Conservation (phyloP, 1,139 yeast genomes). For the Blastobotrys proliferans region DNA sequence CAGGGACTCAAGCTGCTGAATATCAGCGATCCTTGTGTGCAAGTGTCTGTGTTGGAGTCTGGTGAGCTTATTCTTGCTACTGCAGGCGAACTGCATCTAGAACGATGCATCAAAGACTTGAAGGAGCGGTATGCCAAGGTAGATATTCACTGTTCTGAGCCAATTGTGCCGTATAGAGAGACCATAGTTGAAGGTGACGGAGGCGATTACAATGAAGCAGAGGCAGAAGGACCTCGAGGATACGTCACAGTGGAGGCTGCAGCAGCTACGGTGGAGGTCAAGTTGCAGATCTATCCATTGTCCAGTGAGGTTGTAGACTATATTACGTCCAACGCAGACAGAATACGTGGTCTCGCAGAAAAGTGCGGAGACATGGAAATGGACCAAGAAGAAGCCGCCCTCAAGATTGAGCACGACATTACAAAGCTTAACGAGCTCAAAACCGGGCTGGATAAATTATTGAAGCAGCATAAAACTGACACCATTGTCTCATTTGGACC, state of each 20-base stretch:
- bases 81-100: conserved; percentile 94
- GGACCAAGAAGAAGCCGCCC: conserved; percentile 20
- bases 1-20: conserved; percentile 74
- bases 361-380: conserved; percentile 16
- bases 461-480: conserved; percentile 36
- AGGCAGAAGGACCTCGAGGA: conserved; percentile 33
- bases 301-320: conserved; percentile 50
- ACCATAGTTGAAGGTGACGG: conserved; percentile 48
- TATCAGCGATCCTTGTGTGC: conserved; percentile 90
- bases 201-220: conserved; percentile 16
- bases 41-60: conserved; percentile 75
- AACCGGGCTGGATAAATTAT: conserved; percentile 20
- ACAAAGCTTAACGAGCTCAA: conserved; percentile 25
- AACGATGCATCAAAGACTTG: conserved; percentile 83
- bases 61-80: conserved; percentile 91
- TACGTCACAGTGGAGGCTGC: conserved; percentile 44
- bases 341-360: conserved; percentile 34
- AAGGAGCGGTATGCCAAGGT: conserved; percentile 90
- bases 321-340: conserved; percentile 45
- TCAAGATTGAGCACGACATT: conserved; percentile 24
- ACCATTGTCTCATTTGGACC: conserved; percentile 73
- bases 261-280: conserved; percentile 41
- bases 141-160: conserved; percentile 82
- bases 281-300: conserved; percentile 52
- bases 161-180: conserved; percentile 93